Evolutionary conservation across 2,329 filamentous ascomycete genomes (phyloP).

Genomic region (Fusarium sublunatum): DNA sequence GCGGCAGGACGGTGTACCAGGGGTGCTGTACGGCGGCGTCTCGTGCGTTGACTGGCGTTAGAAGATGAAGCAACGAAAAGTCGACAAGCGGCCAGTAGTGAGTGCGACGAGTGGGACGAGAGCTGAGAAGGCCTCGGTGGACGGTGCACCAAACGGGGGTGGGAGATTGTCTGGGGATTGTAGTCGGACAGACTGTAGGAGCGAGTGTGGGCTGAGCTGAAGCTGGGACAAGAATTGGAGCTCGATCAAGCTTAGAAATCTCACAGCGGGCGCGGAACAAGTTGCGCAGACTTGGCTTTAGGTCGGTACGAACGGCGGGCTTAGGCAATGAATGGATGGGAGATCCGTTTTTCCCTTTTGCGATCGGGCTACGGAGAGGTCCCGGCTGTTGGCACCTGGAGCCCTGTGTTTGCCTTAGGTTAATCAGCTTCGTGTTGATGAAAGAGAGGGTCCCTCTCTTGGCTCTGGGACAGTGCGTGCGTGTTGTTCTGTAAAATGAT

Average conservation of each 20-base stretch:
- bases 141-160: constrained; percentile 43
- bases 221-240: constrained; percentile 36
- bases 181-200: constrained; percentile 36
- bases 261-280: constrained; percentile 42
- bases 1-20: constrained; percentile 43
- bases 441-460: constrained; percentile 33
- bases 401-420: constrained; percentile 36
- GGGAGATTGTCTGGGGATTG: constrained; percentile 41
- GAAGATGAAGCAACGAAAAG: constrained; percentile 37
- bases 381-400: constrained; percentile 28
- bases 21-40: constrained; percentile 39
- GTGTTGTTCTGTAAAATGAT: constrained; percentile 40
- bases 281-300: constrained; percentile 36
- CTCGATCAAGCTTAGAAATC: constrained; percentile 41
- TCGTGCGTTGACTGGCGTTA: constrained; percentile 39
- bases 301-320: constrained; percentile 23
- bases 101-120: constrained; percentile 48
- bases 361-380: constrained; percentile 19
- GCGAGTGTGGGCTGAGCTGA: constrained; percentile 40
- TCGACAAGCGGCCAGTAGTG: constrained; percentile 36
- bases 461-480: constrained; percentile 24
- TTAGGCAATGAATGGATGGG: constrained; percentile 13
- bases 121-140: constrained; percentile 45
- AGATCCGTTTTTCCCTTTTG: constrained; percentile 25
- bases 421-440: constrained; percentile 40